Evolutionary conservation across 1,284 basidiomycete species (phyloP).

Genomic region (Psilocybe mexicana): DNA sequence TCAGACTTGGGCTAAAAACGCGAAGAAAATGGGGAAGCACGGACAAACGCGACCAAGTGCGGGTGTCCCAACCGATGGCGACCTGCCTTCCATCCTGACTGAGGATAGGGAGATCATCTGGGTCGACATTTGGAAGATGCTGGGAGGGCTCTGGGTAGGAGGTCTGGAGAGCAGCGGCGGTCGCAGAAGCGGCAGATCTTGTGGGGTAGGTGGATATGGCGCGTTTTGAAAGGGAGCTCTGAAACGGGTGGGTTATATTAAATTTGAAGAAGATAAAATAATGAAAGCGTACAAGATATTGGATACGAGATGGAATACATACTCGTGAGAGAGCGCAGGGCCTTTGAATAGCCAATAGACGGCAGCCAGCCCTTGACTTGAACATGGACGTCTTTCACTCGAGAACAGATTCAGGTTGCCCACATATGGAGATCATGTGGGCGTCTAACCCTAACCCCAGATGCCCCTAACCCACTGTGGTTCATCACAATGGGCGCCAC

Average conservation of each 20-base stretch:
- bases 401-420: neutral
- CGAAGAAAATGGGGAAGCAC: constrained; percentile 26
- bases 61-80: constrained; percentile 66
- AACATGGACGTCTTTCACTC: neutral
- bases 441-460: neutral
- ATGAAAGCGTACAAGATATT: neutral
- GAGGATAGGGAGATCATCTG: constrained; percentile 52
- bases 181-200: constrained; percentile 21
- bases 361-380: neutral
- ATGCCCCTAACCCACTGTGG: neutral
- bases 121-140: constrained; percentile 23
- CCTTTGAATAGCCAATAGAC: neutral
- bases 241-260: neutral
- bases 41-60: constrained; percentile 71
- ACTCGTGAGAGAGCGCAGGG: neutral
- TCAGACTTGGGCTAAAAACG: neutral
- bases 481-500: neutral
- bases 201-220: constrained; percentile 5
- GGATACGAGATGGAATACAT: neutral
- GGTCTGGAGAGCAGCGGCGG: constrained; percentile 17
- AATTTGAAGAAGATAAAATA: neutral
- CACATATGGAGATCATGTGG: neutral
- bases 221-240: neutral
- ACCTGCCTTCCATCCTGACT: constrained; percentile 60
- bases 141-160: constrained; percentile 14